Conservation (phyloP, 2,329 filamentous ascomycete genomes). For the Byssoonygena ceratinophila region DNA sequence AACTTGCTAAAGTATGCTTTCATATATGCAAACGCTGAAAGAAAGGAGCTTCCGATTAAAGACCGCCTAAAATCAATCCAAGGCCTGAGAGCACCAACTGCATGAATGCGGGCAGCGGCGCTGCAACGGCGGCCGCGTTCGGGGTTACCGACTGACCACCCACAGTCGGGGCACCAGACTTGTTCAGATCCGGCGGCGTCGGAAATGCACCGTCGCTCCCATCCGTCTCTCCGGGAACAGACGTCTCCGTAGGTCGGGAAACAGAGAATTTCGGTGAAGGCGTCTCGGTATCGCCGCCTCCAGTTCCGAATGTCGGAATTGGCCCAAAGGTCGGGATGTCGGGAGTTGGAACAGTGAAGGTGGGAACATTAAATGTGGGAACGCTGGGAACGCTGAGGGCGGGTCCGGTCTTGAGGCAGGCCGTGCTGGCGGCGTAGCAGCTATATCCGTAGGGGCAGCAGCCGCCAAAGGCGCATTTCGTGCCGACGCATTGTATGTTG, state of each 20-base stretch:
- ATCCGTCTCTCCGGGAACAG: background rate
- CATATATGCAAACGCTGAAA: background rate
- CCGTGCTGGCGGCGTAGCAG: background rate
- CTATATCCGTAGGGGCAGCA: slow-evolving; percentile 7
- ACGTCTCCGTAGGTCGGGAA: background rate
- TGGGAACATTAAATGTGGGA: background rate
- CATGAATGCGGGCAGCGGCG: background rate
- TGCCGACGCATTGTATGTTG: background rate
- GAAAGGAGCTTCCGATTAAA: background rate
- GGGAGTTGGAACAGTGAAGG: background rate
- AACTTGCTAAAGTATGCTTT: background rate
- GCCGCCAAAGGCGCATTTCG: slow-evolving; percentile 4
- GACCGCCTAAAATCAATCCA: background rate
- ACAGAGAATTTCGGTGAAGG: background rate
- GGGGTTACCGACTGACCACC: background rate
- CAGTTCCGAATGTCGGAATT: background rate
- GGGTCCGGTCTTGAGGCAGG: background rate
- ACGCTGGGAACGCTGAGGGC: background rate
- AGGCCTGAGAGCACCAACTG: background rate
- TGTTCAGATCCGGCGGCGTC: background rate
- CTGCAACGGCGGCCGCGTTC: background rate
- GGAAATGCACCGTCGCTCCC: background rate
- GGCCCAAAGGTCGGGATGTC: background rate
- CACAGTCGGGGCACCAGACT: background rate
- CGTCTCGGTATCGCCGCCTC: background rate